Evolutionary conservation across 371 early-diverging fungal species (phyloP).

Genomic region (Rhizoclosmatium hyalinum): DNA sequence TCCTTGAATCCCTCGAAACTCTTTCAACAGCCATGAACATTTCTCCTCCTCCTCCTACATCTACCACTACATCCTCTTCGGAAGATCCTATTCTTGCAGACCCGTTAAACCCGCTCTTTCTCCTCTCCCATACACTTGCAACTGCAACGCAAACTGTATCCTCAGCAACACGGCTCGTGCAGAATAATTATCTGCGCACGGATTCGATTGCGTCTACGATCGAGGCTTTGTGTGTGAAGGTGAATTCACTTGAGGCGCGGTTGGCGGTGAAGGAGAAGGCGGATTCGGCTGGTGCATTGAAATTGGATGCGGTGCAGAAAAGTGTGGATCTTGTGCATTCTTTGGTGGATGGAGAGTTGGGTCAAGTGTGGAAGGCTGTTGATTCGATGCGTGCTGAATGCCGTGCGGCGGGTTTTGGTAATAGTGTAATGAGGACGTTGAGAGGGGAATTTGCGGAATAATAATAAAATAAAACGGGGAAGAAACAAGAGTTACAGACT

Average conservation of each 20-base stretch:
- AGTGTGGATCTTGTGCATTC: neutral
- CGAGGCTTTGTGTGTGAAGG: neutral
- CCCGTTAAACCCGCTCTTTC: neutral
- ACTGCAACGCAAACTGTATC: neutral
- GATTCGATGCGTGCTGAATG: neutral
- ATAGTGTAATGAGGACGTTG: neutral
- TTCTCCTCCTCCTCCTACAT: neutral
- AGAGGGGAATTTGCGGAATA: neutral
- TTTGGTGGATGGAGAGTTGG: no score
- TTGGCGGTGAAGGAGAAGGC: neutral
- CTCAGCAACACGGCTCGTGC: neutral
- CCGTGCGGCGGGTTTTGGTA: neutral
- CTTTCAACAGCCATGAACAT: neutral
- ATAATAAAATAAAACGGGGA: no score
- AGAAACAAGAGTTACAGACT: no score
- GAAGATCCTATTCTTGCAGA: neutral
- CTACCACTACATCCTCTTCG: no score
- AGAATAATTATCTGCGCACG: neutral
- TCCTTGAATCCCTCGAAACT: neutral
- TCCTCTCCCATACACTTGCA: neutral
- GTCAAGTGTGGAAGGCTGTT: neutral
- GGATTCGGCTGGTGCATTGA: neutral
- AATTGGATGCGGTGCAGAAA: neutral
- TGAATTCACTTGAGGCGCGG: neutral
- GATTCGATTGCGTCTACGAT: neutral